phyloP scores from a whole-genome alignment of 176 grass and related monocot species.

The Bolboschoenus planiculmis region DNA sequence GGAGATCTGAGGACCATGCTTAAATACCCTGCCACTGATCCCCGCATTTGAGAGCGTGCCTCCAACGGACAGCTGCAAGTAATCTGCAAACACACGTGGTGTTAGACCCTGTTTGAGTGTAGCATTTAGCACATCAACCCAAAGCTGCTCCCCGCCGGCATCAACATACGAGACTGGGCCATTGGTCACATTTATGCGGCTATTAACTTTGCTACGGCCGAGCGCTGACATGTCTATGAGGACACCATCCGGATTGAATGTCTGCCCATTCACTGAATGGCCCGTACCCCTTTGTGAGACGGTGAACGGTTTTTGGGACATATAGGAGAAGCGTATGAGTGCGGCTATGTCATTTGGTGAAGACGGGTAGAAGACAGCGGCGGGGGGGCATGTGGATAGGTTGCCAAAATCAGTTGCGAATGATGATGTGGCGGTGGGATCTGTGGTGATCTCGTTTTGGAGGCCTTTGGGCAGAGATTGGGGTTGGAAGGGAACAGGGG shows the following conservation, averaged over 20 bases:
- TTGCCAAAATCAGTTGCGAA: constrained; percentile 42
- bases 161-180: constrained; percentile 24
- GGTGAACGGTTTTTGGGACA: constrained; percentile 15
- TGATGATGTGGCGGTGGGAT: neutral
- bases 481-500: neutral
- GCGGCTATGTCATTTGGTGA: constrained; percentile 30
- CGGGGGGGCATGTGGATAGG: constrained; percentile 12
- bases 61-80: constrained; percentile 46
- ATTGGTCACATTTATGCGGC: constrained; percentile 35
- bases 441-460: neutral
- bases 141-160: constrained; percentile 54
- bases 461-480: neutral
- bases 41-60: constrained; percentile 73
- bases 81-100: constrained; percentile 38
- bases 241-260: constrained; percentile 25
- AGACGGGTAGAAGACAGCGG: neutral
- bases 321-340: constrained; percentile 28
- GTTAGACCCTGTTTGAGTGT: constrained; percentile 38
- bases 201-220: neutral
- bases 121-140: constrained; percentile 43
- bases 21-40: constrained; percentile 55
- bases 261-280: constrained; percentile 37
- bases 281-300: constrained; percentile 37
- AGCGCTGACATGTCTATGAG: constrained; percentile 46
- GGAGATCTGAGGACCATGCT: constrained; percentile 54